These are phyloP conservation scores for Aspergillus brasiliensis DNA, from an alignment of 2,329 filamentous ascomycete genomes.

Conservation along the genomic window DNA sequence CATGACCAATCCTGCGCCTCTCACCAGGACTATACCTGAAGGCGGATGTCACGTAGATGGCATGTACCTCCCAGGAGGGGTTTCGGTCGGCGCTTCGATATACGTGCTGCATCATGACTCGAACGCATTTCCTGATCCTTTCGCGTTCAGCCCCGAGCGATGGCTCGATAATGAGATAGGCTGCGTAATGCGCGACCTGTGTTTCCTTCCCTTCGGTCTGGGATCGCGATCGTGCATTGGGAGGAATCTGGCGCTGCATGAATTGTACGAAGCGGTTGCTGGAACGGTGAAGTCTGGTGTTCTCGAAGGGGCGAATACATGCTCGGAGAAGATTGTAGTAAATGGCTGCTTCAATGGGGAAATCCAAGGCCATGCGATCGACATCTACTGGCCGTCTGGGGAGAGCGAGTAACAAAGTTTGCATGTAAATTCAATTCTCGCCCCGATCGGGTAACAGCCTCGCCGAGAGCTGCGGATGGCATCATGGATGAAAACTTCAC, in stretches of 20 bases:
- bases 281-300: neutral
- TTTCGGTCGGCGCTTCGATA: neutral
- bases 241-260: neutral
- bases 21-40: neutral
- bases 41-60: neutral
- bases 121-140: neutral
- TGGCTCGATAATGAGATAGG: neutral
- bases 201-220: conserved; percentile 4
- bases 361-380: conserved; percentile 1
- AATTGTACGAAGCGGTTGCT: neutral
- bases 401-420: too few relatives aligned
- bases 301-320: neutral
- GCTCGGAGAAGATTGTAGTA: neutral
- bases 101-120: conserved; percentile 2
- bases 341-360: conserved; percentile 8
- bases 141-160: conserved; percentile 4
- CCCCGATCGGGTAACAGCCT: too few relatives aligned
- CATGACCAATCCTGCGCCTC: conserved; percentile 5
- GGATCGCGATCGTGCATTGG: conserved; percentile 6
- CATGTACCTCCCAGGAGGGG: neutral
- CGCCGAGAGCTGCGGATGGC: too few relatives aligned
- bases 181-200: neutral
- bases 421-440: too few relatives aligned
- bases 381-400: neutral
- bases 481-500: too few relatives aligned